Percentiles rank a stretch among this genome's conserved stretches.
Evolutionary conservation across 345 rosid genomes (phyloP).

Genomic region (Cardamine chenopodiifolia): DNA sequence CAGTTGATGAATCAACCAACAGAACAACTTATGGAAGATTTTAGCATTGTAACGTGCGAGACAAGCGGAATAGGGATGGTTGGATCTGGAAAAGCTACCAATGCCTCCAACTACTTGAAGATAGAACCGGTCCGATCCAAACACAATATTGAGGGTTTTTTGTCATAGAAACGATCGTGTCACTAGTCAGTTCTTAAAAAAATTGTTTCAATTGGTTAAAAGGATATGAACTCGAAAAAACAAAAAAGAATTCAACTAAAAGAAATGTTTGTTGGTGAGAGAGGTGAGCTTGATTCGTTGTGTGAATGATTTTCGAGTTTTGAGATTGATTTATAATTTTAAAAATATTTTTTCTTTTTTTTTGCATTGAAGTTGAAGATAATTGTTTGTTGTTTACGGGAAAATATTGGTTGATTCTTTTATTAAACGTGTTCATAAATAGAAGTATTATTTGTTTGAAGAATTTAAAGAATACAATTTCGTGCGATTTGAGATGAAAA

Average conservation of each 20-base stretch:
- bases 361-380: slow-evolving; percentile 22
- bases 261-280: slow-evolving; percentile 4
- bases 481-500: background rate
- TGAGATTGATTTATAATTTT: slow-evolving; percentile 11
- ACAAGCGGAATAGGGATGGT: slow-evolving; percentile 53
- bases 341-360: background rate
- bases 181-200: slow-evolving; percentile 70
- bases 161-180: slow-evolving; percentile 77
- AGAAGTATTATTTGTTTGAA: background rate
- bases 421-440: slow-evolving; percentile 10
- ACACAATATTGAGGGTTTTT: slow-evolving; percentile 72
- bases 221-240: slow-evolving; percentile 38
- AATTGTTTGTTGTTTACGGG: background rate
- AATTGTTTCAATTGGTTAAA: slow-evolving; percentile 69
- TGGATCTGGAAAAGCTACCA: slow-evolving; percentile 56
- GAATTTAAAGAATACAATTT: background rate
- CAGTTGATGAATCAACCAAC: slow-evolving; percentile 72
- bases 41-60: slow-evolving; percentile 61
- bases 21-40: slow-evolving; percentile 81
- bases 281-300: slow-evolving; percentile 5
- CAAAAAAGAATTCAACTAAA: background rate
- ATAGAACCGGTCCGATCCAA: slow-evolving; percentile 85
- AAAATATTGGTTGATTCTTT: slow-evolving; percentile 29
- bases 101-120: slow-evolving; percentile 82
- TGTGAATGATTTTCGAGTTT: slow-evolving; percentile 15